Evolutionary conservation across 2,329 filamentous ascomycete genomes (phyloP).

Genomic region (Fusarium siculi): DNA sequence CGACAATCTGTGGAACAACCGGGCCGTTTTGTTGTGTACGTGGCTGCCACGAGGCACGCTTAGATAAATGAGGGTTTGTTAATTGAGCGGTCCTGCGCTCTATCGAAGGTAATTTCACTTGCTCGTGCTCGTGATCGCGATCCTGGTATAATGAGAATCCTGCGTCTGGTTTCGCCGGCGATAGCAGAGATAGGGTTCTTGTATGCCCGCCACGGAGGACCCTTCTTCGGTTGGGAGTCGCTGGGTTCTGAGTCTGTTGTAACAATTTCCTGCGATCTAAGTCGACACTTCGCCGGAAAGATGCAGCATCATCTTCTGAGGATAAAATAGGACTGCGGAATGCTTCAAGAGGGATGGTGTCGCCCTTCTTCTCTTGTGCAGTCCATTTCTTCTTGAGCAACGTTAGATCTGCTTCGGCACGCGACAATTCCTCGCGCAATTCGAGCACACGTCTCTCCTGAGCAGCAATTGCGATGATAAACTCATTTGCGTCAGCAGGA

Average conservation of each 20-base stretch:
- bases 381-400: conserved; percentile 88
- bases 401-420: conserved; percentile 81
- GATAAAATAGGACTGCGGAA: conserved; percentile 54
- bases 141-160: conserved; percentile 58
- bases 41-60: conserved; percentile 70
- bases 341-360: conserved; percentile 67
- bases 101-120: conserved; percentile 42
- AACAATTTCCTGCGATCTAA: conserved; percentile 79
- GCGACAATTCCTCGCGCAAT: conserved; percentile 86
- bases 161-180: conserved; percentile 65
- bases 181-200: conserved; percentile 80
- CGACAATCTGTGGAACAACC: conserved; percentile 80
- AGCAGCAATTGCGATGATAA: conserved; percentile 89
- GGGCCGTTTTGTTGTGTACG: conserved; percentile 57
- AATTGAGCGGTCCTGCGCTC: conserved; percentile 50
- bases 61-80: conserved; percentile 56
- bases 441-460: conserved; percentile 93
- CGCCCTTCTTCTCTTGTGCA: conserved; percentile 79
- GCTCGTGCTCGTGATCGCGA: conserved; percentile 42
- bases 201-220: conserved; percentile 76
- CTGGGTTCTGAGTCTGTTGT: conserved; percentile 57
- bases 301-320: conserved; percentile 48
- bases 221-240: conserved; percentile 61
- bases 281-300: conserved; percentile 63
- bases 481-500: conserved; percentile 69